Evolutionary conservation across 1,139 yeast species (phyloP), one percentile per base, ranked within the genome.

Genomic region (Kazachstania sp.): DNA sequence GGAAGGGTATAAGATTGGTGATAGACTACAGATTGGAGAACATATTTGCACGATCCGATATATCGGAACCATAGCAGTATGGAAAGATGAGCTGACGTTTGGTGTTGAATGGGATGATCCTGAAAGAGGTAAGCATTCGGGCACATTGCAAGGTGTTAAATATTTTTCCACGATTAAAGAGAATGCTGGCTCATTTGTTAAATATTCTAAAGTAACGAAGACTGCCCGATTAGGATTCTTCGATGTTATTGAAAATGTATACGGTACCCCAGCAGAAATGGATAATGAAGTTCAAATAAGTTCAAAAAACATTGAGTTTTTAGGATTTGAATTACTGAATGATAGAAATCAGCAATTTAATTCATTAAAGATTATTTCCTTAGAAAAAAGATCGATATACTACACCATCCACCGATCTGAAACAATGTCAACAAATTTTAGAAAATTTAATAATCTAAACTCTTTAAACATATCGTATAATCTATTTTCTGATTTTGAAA

Each of bases 81-180:
- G 96, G 96, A 78, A 80, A 0, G 63, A 63, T 6, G 67, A 62
- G 2, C 53, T 53, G 0, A 88, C 92, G 0, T 66, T 77, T 15
- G 97, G 97, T 0, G 73, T 90, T 1, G 97, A 90, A 61, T 90
- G 97, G 97, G 97, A 90, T 61, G 71, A 79, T 46, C 64, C 67
- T 0, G 40, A 48, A 0, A 54, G 62, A 2, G 90, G 90, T 1
- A 81, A 77, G 54, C 76, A 83, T 58, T 64, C 71, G 47, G 92
- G 92, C 0, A 47, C 56, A 1, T 51, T 74, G 35, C 61, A 71
- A 20, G 81, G 77, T 0, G 54, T 60, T 0, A 54, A 60, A 39
- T 79, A 79, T 56, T 83, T 83, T 58, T 36, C 51, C 13, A 60
- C 64, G 4, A 13, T 29, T 1, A 52, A 58, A 42, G 59, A 53